Evolutionary conservation across 306 rosid genomes (phyloP).

Genomic region (Trifolium subterraneum): DNA sequence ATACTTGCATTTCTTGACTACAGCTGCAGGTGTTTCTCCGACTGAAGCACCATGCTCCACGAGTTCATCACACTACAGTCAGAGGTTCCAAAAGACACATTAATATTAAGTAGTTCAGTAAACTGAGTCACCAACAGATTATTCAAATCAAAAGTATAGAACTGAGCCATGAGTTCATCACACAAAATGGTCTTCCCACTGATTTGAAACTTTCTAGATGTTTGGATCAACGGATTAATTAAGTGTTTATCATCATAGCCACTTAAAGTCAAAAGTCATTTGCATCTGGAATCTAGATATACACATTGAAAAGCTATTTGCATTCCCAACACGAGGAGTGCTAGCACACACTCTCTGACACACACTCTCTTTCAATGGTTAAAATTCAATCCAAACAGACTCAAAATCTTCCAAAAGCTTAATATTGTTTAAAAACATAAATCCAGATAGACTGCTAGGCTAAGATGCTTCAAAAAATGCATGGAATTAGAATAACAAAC

Average conservation of each 20-base stretch:
- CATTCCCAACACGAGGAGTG: too few relatives aligned
- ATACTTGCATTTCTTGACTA: conserved; percentile 75
- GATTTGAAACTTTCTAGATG: not conserved
- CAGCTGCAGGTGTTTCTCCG: conserved; percentile 80
- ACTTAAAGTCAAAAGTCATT: not conserved
- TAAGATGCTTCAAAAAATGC: not conserved
- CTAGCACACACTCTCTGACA: too few relatives aligned
- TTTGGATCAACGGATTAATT: not conserved
- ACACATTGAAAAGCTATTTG: too few relatives aligned
- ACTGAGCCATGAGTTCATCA: too few relatives aligned
- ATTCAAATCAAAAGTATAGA: not conserved
- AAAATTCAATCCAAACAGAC: too few relatives aligned
- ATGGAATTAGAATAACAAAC: not conserved
- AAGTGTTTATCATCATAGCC: not conserved
- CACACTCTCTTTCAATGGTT: too few relatives aligned
- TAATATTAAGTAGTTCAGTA: not conserved
- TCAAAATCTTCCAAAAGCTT: not conserved
- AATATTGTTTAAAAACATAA: too few relatives aligned
- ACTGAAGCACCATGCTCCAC: conserved; percentile 73
- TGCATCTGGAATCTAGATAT: not conserved
- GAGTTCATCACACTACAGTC: conserved; percentile 69
- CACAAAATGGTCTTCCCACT: conserved; percentile 10
- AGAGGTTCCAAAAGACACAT: conserved; percentile 30
- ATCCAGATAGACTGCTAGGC: too few relatives aligned
- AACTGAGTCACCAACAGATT: not conserved